These are phyloP conservation scores for Saccharomycopsis oosterbeekiorum DNA, from an alignment of 805 yeast species.

Conservation along the genomic window DNA sequence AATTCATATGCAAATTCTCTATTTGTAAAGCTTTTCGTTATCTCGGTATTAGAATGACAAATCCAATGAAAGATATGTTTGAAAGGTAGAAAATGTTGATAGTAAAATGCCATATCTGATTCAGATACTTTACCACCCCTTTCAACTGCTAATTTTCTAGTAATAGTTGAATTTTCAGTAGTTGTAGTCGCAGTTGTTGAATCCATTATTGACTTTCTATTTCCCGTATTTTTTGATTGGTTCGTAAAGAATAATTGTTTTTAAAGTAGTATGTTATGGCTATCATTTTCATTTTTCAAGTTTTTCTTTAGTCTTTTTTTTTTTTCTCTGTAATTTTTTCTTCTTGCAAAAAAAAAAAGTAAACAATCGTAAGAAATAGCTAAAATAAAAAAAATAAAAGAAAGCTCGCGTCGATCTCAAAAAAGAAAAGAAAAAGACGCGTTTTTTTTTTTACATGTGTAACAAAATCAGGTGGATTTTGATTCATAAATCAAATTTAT, in stretches of 20 bases:
- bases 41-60: slow-evolving; percentile 62
- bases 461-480: too few relatives aligned
- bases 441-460: not conserved
- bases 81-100: slow-evolving; percentile 66
- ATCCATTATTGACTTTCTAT: not conserved
- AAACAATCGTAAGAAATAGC: not conserved
- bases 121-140: slow-evolving; percentile 28
- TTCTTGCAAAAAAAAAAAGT: not conserved
- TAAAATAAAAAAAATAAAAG: not conserved
- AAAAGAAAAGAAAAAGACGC: not conserved
- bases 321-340: not conserved
- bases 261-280: too few relatives aligned
- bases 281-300: not conserved
- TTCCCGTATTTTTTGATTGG: too few relatives aligned
- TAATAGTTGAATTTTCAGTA: not conserved
- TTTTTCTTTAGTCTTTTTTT: not conserved
- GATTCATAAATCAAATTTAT: too few relatives aligned
- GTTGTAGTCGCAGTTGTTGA: not conserved
- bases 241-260: too few relatives aligned
- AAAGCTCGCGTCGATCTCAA: not conserved
- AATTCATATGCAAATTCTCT: slow-evolving; percentile 92
- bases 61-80: slow-evolving; percentile 79
- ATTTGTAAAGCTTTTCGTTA: slow-evolving; percentile 60
- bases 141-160: not conserved
- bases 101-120: slow-evolving; percentile 65